Conservation (phyloP, 1,284 basidiomycete genomes). For the Volvariella surrecta region DNA sequence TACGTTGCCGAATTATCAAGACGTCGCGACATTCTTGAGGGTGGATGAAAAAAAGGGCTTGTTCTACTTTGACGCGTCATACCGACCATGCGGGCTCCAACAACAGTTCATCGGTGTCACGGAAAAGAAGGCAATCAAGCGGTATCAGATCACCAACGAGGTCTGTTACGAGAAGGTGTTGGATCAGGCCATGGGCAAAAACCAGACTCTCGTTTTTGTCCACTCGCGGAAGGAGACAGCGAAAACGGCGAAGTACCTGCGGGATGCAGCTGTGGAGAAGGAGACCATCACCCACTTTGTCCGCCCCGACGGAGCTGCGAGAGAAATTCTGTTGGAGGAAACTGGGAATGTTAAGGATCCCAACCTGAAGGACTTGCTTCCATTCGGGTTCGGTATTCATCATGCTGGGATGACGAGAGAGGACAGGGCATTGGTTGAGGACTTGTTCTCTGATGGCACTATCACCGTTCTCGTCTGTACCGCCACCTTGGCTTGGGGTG, state of each 20-base stretch:
- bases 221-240: conserved; percentile 98
- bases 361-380: conserved; percentile 84
- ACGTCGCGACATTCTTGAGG: conserved; percentile 97
- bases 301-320: conserved; percentile 81
- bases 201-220: conserved; percentile 92
- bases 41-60: conserved; percentile 90
- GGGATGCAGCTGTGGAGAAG: conserved; percentile 94
- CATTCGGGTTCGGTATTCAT: conserved; percentile 97
- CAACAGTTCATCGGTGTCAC: conserved; percentile 98
- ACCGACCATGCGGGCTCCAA: conserved; percentile 90
- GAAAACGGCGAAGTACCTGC: conserved; percentile 93
- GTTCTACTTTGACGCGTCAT: conserved; percentile 95
- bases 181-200: conserved; percentile 79
- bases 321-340: conserved; percentile 85
- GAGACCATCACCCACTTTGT: conserved; percentile 95
- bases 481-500: conserved; percentile 98
- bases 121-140: conserved; percentile 99
- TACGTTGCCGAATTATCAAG: conserved; percentile 96
- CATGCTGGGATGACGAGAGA: conserved; percentile 98
- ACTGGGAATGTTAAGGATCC: conserved; percentile 78
- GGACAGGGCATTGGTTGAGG: conserved; percentile 90
- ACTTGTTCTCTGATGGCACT: conserved; percentile 88
- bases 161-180: conserved; percentile 99
- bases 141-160: conserved; percentile 97
- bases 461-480: conserved; percentile 96